Conservation (phyloP, 2,329 filamentous ascomycete genomes). For the Xylariaceae sp. region DNA sequence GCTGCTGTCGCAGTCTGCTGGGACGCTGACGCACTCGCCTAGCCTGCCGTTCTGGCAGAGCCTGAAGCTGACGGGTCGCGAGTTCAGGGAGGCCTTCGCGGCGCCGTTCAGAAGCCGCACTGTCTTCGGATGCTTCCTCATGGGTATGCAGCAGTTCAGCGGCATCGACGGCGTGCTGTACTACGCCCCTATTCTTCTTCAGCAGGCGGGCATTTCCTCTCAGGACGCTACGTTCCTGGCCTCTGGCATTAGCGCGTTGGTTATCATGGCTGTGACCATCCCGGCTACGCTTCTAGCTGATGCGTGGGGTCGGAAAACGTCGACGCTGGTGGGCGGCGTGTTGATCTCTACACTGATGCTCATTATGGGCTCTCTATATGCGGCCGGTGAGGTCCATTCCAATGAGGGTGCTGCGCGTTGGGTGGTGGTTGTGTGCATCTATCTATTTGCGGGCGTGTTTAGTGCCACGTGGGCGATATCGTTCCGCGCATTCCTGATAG, state of each 20-base stretch:
- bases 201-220: slow-evolving; percentile 15
- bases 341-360: slow-evolving; percentile 55
- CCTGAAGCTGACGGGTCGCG: background rate
- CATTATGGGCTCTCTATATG: slow-evolving; percentile 56
- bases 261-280: slow-evolving; percentile 1
- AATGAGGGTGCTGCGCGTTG: slow-evolving; percentile 46
- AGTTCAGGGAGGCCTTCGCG: slow-evolving; percentile 5
- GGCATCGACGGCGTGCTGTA: slow-evolving; percentile 20
- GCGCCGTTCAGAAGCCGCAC: slow-evolving; percentile 3
- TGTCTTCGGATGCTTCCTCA: slow-evolving; percentile 14
- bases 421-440: slow-evolving; percentile 55
- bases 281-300: slow-evolving; percentile 56
- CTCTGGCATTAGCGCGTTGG: slow-evolving; percentile 1
- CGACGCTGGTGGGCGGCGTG: slow-evolving; percentile 55
- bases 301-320: slow-evolving; percentile 56
- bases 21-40: background rate
- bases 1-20: slow-evolving; percentile 1
- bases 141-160: slow-evolving; percentile 18
- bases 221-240: slow-evolving; percentile 8
- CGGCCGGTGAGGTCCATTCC: slow-evolving; percentile 43
- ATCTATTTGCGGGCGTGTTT: slow-evolving; percentile 51
- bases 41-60: background rate
- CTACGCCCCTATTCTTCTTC: slow-evolving; percentile 17
- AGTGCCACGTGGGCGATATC: slow-evolving; percentile 55
- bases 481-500: slow-evolving; percentile 55